phyloP scores from a whole-genome alignment of 2,329 filamentous ascomycete genomes.

The Ambrosiella beaveri region DNA sequence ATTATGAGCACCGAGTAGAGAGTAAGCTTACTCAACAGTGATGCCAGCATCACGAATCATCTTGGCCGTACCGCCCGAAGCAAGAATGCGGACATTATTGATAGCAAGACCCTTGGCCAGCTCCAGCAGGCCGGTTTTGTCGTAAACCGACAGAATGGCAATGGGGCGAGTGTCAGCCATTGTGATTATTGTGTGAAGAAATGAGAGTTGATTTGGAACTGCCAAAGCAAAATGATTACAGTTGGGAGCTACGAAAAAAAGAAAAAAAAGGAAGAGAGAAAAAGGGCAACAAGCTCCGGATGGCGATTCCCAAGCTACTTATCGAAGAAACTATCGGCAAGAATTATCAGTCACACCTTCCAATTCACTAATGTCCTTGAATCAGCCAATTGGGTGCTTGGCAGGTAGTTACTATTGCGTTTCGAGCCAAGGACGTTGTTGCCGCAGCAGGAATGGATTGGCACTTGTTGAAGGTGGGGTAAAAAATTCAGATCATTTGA shows the following conservation, averaged over 20 bases:
- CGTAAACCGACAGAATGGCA: conserved; percentile 94
- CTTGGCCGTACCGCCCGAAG: conserved; percentile 85
- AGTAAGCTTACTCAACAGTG: conserved; percentile 60
- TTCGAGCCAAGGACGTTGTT: background rate
- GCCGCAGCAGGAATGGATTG: background rate
- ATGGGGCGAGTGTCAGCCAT: conserved; percentile 34
- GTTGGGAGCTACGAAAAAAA: conserved; percentile 9
- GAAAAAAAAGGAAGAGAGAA: background rate
- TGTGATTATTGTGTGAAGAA: conserved; percentile 12
- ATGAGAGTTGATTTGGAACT: conserved; percentile 6
- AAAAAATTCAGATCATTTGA: conserved; percentile 7
- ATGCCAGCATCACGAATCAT: conserved; percentile 96
- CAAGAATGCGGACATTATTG: conserved; percentile 80
- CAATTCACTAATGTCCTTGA: background rate
- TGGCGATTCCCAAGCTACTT: background rate
- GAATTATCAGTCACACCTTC: background rate
- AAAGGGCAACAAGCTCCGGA: background rate
- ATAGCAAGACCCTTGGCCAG: conserved; percentile 78
- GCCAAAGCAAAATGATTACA: conserved; percentile 8
- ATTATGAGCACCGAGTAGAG: background rate
- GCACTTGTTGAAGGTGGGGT: conserved; percentile 10
- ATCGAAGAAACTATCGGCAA: background rate
- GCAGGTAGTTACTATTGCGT: background rate
- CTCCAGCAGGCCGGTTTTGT: conserved; percentile 92
- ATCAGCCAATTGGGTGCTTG: background rate